A percentile compares a stretch with the other conserved stretches of the same genome.
Conservation (phyloP, 768 basidiomycete genomes). For the Boletus speciosus region DNA sequence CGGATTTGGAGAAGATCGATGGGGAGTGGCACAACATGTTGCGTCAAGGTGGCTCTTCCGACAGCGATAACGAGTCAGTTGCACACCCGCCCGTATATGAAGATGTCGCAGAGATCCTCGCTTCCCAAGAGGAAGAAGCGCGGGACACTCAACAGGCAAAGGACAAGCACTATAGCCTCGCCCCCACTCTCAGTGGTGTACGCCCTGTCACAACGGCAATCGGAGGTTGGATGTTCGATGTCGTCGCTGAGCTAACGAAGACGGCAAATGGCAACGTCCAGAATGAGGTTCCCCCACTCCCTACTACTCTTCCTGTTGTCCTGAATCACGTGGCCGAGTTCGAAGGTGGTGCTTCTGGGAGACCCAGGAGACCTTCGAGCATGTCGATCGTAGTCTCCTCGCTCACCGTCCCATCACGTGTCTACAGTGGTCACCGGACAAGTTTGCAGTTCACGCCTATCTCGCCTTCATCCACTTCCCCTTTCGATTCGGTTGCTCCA, state of each 20-base stretch:
- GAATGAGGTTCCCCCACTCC: conserved; percentile 12
- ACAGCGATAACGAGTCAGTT: conserved; percentile 35
- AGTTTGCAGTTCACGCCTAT: conserved; percentile 70
- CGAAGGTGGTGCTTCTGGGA: conserved; percentile 19
- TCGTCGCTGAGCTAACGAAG: conserved; percentile 60
- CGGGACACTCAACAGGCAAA: conserved; percentile 20
- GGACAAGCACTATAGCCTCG: conserved; percentile 43
- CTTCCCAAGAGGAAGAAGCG: conserved; percentile 45
- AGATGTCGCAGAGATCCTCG: conserved; percentile 44
- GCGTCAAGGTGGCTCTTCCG: conserved; percentile 54
- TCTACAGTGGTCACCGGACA: conserved; percentile 27
- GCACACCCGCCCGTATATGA: conserved; percentile 31
- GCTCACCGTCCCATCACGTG: conserved; percentile 29
- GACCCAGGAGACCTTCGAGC: conserved; percentile 27
- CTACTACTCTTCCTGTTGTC: conserved; percentile 15
- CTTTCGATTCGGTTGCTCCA: conserved; percentile 9
- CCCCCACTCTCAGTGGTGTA: conserved; percentile 32
- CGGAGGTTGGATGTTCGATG: conserved; percentile 86
- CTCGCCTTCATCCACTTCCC: conserved; percentile 39
- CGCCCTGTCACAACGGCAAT: conserved; percentile 51
- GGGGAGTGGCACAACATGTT: conserved; percentile 78
- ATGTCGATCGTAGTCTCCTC: conserved; percentile 38
- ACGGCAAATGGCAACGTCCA: conserved; percentile 5
- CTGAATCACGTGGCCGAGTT: conserved; percentile 23
- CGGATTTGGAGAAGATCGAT: conserved; percentile 60